phyloP scores from a whole-genome alignment of 805 yeast genomes.

The Myxozyma melibiosi region DNA sequence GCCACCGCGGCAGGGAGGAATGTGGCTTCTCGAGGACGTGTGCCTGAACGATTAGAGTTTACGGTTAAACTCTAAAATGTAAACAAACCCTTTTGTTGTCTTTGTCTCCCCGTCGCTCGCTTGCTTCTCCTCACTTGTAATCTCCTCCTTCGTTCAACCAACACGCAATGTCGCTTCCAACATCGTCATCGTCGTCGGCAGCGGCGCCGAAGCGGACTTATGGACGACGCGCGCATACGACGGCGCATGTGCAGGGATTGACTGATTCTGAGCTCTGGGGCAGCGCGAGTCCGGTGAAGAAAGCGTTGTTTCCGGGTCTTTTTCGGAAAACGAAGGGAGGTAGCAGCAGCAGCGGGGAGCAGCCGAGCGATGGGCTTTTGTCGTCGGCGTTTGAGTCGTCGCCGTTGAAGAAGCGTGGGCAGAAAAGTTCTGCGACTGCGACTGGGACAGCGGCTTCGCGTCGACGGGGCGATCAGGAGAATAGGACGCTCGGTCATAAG shows the following conservation, averaged over 20 bases:
- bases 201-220: conserved; percentile 17
- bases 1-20: no score
- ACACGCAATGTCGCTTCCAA: not conserved
- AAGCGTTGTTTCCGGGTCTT: not conserved
- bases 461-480: conserved; percentile 12
- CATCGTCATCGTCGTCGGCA: conserved; percentile 1
- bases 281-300: conserved; percentile 26
- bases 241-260: conserved; percentile 26
- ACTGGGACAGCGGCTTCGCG: no score
- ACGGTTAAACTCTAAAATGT: no score
- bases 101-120: no score
- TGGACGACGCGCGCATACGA: conserved; percentile 22
- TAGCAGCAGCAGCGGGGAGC: no score
- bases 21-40: no score
- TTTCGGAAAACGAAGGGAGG: not conserved
- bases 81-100: no score
- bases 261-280: conserved; percentile 25
- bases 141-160: not conserved
- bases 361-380: not conserved
- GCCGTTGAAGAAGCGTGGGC: not conserved
- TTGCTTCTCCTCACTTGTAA: no score
- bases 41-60: no score
- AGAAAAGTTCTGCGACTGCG: no score
- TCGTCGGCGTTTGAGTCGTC: conserved; percentile 2
- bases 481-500: not conserved